phyloP scores from a whole-genome alignment of 1,284 basidiomycete species.

The Cryptococcus sp. region DNA sequence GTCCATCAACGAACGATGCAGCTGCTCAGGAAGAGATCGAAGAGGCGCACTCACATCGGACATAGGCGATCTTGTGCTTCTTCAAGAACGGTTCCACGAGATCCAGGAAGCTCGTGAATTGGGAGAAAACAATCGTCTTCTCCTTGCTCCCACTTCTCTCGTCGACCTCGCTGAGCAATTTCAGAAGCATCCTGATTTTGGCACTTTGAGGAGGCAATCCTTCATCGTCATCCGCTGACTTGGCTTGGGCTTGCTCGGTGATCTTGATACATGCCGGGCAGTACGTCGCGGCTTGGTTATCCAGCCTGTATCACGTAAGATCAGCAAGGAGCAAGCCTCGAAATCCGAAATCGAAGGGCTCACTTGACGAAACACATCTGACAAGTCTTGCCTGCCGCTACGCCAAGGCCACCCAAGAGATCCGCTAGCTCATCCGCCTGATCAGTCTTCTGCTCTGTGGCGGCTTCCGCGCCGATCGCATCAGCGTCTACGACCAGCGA shows the following conservation, averaged over 20 bases:
- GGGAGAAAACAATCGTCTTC: constrained; percentile 78
- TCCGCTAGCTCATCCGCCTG: constrained; percentile 76
- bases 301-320: constrained; percentile 7
- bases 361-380: constrained; percentile 72
- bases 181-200: constrained; percentile 83
- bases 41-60: constrained; percentile 70
- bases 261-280: constrained; percentile 21
- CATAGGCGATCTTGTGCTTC: constrained; percentile 67
- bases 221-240: constrained; percentile 14
- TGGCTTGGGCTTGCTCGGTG: constrained; percentile 17
- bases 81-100: constrained; percentile 80
- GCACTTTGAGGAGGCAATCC: constrained; percentile 68
- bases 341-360: constrained; percentile 37
- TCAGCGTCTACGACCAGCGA: constrained; percentile 72
- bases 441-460: constrained; percentile 60
- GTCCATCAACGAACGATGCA: background rate
- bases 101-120: constrained; percentile 87
- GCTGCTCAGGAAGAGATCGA: constrained; percentile 2
- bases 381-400: constrained; percentile 65
- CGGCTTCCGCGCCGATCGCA: constrained; percentile 66
- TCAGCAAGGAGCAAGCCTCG: background rate
- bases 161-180: constrained; percentile 70
- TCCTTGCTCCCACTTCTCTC: constrained; percentile 63
- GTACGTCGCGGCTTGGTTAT: constrained; percentile 6
- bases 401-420: constrained; percentile 70